Evolutionary conservation across 2,329 filamentous ascomycete genomes (phyloP), one percentile per base, ranked within the genome.

Genomic region (Botryotinia globosa): DNA sequence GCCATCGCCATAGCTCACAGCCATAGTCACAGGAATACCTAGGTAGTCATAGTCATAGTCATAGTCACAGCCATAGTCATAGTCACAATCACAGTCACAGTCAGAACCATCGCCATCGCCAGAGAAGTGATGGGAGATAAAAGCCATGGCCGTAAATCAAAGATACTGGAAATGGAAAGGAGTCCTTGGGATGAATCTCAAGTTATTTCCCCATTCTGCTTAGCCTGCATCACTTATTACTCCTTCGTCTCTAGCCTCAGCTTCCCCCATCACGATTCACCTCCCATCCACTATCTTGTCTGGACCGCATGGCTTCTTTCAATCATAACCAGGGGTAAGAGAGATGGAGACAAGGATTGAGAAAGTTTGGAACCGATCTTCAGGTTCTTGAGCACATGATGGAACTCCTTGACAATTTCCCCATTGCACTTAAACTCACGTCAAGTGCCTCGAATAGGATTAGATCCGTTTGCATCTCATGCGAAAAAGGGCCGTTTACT

Each of bases 381-480:
- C 37, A 62, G 59, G 59, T 63, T 63, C n/a, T 63, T 62, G 61
- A 44, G 61, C 61, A 63, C 61, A 63, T 63, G 61, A 63, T 32
- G 44, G 25, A 32, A 63, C 42, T 66, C 32, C 63, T 65, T 42
- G 59, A 42, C 34, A 62, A 44, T 54, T 56, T 56, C 51, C 51
- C 51, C 51, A 56, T 56, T 56, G 0, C 51, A 8, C 51, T 16
- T 56, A 56, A 25, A 29, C 51, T 29, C 45, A 25, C 25, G 25
- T 22, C 39, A 39, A 37, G 10, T 4, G 1, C 34, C 64, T 29
- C 1, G 1, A 54, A 14, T 39, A 54, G 64, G 64, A 29, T 14
- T 67, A 67, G 32, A 10, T 3, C 1, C 0, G 3, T 2, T 1
- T 0, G 0, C 1, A 2, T 29, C 2, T 4, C 7, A 0, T 18